Percentiles rank a stretch among this genome's conserved stretches.
Conservation (phyloP, 495 filamentous ascomycete genomes). For the Podospora bellae-mahoneyi region DNA sequence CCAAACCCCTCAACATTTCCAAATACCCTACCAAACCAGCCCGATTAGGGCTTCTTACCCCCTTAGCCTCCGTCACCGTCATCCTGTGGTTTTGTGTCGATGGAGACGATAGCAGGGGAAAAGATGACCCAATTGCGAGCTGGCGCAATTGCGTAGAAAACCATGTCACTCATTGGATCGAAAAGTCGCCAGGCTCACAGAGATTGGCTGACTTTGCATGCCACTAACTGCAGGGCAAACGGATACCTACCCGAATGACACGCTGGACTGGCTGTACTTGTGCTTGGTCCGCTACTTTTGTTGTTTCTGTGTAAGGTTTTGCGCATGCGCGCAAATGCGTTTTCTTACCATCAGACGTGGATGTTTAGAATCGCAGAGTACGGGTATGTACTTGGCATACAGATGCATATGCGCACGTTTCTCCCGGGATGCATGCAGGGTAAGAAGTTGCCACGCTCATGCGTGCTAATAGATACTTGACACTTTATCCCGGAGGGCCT, state of each 20-base stretch:
- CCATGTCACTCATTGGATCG: constrained; percentile 13
- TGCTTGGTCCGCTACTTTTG: neutral
- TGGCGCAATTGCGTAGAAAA: constrained; percentile 25
- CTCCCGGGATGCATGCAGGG: too few relatives aligned
- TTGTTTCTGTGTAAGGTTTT: constrained; percentile 1
- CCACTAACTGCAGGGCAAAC: constrained; percentile 1
- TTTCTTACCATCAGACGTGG: neutral
- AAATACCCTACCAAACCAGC: neutral
- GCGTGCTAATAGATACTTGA: too few relatives aligned
- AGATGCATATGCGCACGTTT: neutral
- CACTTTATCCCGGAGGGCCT: neutral
- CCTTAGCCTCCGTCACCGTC: neutral
- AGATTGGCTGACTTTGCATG: constrained; percentile 2
- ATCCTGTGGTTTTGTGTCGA: neutral
- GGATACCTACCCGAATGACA: constrained; percentile 1
- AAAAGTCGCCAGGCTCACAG: neutral
- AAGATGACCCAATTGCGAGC: constrained; percentile 19
- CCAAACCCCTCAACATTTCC: neutral
- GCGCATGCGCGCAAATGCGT: constrained; percentile 12
- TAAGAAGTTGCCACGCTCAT: too few relatives aligned
- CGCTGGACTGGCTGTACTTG: too few relatives aligned
- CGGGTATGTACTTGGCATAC: neutral
- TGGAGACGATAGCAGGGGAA: neutral
- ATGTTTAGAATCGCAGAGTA: too few relatives aligned
- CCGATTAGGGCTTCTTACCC: neutral